Evolutionary conservation across 2,329 filamentous ascomycete genomes (phyloP).

Genomic region (Polychaeton citri): DNA sequence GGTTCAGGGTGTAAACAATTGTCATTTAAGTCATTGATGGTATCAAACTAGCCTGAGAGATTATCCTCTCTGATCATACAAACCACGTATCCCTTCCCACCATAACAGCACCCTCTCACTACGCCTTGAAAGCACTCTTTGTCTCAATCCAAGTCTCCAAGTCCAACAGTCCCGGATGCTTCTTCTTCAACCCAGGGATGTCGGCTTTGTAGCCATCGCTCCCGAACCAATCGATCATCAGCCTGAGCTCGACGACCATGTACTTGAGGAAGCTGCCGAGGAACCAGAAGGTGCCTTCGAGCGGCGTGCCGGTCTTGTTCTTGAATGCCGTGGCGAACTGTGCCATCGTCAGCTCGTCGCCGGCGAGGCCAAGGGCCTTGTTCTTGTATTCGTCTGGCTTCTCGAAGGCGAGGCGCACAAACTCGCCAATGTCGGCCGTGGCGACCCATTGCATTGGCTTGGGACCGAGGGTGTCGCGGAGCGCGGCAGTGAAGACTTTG

Average conservation of each 20-base stretch:
- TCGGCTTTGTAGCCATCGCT: slow-evolving; percentile 37
- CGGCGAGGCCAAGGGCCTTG: slow-evolving; percentile 36
- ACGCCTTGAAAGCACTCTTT: slow-evolving; percentile 13
- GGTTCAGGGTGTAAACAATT: no score
- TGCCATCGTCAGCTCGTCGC: slow-evolving; percentile 38
- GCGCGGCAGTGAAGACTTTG: slow-evolving; percentile 37
- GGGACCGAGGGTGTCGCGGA: slow-evolving; percentile 24
- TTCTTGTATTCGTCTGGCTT: slow-evolving; percentile 33
- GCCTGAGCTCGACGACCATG: slow-evolving; percentile 23
- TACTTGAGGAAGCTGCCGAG: slow-evolving; percentile 30
- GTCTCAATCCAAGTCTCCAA: slow-evolving; percentile 19
- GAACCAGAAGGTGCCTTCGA: slow-evolving; percentile 32
- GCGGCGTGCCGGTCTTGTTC: slow-evolving; percentile 28
- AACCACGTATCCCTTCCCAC: no score
- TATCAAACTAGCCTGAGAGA: no score
- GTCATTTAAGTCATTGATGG: no score
- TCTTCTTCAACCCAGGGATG: slow-evolving; percentile 28
- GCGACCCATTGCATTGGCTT: slow-evolving; percentile 27
- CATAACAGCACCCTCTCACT: not conserved
- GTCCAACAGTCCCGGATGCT: slow-evolving; percentile 31
- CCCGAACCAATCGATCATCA: slow-evolving; percentile 34
- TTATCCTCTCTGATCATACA: no score
- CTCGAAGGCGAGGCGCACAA: slow-evolving; percentile 36
- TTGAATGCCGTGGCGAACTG: slow-evolving; percentile 35
- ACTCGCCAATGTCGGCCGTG: slow-evolving; percentile 38